These are phyloP conservation scores for Leptomonas seymouri DNA, from an alignment of 208 protist species.

Conservation along the genomic window DNA sequence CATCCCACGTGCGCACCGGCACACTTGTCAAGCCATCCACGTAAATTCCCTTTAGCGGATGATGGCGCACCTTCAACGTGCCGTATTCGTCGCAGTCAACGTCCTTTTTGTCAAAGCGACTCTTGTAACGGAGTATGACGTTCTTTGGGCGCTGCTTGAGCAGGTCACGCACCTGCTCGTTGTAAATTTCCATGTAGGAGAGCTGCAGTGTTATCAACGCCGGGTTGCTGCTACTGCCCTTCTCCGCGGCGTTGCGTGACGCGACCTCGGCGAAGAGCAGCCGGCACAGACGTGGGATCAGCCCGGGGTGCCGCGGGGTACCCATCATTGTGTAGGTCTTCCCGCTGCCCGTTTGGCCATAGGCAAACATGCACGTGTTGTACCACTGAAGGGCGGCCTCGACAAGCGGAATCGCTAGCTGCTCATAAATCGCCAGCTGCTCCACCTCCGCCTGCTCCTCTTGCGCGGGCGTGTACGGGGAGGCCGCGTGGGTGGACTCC, in stretches of 20 bases:
- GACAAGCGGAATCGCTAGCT: conserved; percentile 50
- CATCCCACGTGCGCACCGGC: conserved; percentile 54
- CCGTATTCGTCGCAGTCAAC: conserved; percentile 53
- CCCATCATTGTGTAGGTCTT: conserved; percentile 96
- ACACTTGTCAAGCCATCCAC: conserved; percentile 86
- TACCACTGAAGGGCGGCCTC: conserved; percentile 57
- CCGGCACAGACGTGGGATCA: conserved; percentile 73
- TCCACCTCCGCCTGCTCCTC: conserved; percentile 52
- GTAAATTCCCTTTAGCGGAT: conserved; percentile 67
- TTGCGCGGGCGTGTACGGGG: conserved; percentile 22
- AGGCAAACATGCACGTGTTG: conserved; percentile 91
- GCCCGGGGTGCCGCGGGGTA: conserved; percentile 57
- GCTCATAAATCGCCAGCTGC: conserved; percentile 55
- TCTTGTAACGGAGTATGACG: conserved; percentile 55
- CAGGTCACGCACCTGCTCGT: conserved; percentile 83
- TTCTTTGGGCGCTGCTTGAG: conserved; percentile 71
- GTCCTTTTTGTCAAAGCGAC: conserved; percentile 60
- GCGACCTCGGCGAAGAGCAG: conserved; percentile 53
- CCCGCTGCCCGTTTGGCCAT: conserved; percentile 90
- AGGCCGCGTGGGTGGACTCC: background rate
- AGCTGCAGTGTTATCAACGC: conserved; percentile 38
- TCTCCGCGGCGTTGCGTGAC: conserved; percentile 12
- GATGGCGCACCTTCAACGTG: conserved; percentile 67
- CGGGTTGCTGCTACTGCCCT: background rate
- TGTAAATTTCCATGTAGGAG: conserved; percentile 92